phyloP scores from a whole-genome alignment of 2,329 filamentous ascomycete genomes.

The Trichoderma harzianum region DNA sequence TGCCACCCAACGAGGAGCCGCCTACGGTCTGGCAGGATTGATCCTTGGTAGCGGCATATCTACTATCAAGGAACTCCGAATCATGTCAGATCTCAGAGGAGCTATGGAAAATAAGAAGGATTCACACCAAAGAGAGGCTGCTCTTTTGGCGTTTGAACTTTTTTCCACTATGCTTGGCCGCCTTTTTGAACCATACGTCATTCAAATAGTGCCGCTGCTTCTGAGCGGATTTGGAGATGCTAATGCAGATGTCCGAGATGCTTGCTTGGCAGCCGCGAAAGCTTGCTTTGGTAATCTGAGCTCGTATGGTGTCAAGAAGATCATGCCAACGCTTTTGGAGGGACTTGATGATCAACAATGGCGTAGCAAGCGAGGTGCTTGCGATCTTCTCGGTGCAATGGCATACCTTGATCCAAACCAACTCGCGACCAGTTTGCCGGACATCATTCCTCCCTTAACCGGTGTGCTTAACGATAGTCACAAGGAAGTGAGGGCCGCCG shows the following conservation, averaged over 20 bases:
- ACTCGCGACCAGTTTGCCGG: constrained; percentile 83
- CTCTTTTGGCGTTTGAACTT: constrained; percentile 86
- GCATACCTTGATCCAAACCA: constrained; percentile 96
- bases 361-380: constrained; percentile 98
- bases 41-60: constrained; percentile 83
- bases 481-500: constrained; percentile 89
- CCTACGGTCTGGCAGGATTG: constrained; percentile 89
- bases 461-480: constrained; percentile 95
- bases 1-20: constrained; percentile 86
- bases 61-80: constrained; percentile 77
- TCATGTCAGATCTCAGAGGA: constrained; percentile 75
- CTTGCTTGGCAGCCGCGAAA: constrained; percentile 88
- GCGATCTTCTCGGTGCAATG: constrained; percentile 95
- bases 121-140: constrained; percentile 79
- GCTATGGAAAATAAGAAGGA: constrained; percentile 97
- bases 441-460: constrained; percentile 94
- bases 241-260: constrained; percentile 85
- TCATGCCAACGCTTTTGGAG: constrained; percentile 84
- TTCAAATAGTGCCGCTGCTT: constrained; percentile 89
- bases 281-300: constrained; percentile 90
- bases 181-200: constrained; percentile 93
- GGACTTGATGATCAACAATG: constrained; percentile 94
- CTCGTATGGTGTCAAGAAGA: constrained; percentile 93
- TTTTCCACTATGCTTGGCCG: constrained; percentile 81
- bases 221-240: constrained; percentile 85